Percentiles rank a stretch among this genome's conserved stretches.
These are phyloP conservation scores for Syzygium aromaticum DNA, from an alignment of 345 rosid genomes.

Conservation along the genomic window DNA sequence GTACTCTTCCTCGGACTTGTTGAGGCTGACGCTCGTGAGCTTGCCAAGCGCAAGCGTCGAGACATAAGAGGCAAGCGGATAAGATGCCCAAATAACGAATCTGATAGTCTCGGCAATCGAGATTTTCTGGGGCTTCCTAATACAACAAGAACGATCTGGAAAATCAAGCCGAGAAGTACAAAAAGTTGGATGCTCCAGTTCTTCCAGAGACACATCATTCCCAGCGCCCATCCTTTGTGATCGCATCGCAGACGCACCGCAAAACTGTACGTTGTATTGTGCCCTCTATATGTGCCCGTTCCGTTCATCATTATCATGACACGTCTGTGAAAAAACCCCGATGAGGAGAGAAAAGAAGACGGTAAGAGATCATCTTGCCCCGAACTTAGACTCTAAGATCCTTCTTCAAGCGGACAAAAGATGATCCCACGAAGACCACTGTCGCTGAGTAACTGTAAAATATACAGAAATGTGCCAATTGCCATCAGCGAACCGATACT, in stretches of 20 bases:
- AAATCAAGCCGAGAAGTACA: not conserved
- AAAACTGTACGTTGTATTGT: not conserved
- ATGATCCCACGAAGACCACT: too few relatives aligned
- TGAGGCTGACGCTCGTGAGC: not conserved
- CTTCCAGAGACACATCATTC: not conserved
- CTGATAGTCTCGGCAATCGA: not conserved
- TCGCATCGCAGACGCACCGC: not conserved
- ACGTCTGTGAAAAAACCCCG: too few relatives aligned
- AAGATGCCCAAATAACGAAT: slow-evolving; percentile 5
- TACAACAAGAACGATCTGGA: slow-evolving; percentile 3
- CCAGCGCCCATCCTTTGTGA: not conserved
- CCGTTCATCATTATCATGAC: too few relatives aligned
- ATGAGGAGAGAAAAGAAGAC: too few relatives aligned
- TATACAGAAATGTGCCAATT: too few relatives aligned
- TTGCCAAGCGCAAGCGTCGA: slow-evolving; percentile 9
- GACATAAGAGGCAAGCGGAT: not conserved
- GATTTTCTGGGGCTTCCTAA: slow-evolving; percentile 7
- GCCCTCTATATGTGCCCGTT: not conserved
- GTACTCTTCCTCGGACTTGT: not conserved
- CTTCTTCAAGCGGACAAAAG: too few relatives aligned
- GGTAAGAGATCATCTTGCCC: too few relatives aligned
- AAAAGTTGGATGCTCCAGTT: slow-evolving; percentile 2
- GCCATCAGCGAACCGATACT: too few relatives aligned
- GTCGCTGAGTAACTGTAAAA: too few relatives aligned
- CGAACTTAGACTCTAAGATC: too few relatives aligned